These are phyloP conservation scores for Diospyros kaki DNA, from an alignment of 148 eudicot species.

Conservation along the genomic window DNA sequence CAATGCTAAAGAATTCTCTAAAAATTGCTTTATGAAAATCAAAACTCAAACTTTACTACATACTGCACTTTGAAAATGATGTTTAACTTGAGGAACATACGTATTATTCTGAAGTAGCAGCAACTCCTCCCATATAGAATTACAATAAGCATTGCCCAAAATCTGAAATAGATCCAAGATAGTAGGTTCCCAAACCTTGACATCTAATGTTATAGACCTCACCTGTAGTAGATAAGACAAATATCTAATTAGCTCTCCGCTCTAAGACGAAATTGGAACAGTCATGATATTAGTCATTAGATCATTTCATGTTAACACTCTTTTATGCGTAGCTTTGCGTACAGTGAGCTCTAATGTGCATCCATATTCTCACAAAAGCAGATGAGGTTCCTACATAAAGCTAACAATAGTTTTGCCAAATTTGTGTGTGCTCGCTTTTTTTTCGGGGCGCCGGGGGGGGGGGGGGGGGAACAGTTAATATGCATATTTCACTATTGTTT, in stretches of 20 bases:
- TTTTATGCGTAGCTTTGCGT: constrained; percentile 1
- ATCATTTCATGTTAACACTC: background rate
- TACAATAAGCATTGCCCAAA: constrained; percentile 75
- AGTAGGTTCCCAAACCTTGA: constrained; percentile 89
- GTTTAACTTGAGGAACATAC: constrained; percentile 30
- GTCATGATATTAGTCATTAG: background rate
- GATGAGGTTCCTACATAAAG: background rate
- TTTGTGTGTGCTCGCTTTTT: background rate
- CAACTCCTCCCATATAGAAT: constrained; percentile 83
- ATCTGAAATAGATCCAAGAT: constrained; percentile 62
- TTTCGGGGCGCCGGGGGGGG: background rate
- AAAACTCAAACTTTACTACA: background rate
- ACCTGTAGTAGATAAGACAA: constrained; percentile 42
- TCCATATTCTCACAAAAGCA: background rate
- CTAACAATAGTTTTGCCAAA: background rate
- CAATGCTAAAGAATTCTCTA: background rate
- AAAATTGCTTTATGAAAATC: background rate
- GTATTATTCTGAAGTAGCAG: constrained; percentile 40
- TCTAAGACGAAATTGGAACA: background rate
- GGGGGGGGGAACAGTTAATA: too few species aligned
- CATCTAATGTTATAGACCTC: constrained; percentile 84
- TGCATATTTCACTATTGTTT: background rate
- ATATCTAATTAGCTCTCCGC: constrained; percentile 8
- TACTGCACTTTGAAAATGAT: background rate
- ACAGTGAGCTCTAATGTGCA: background rate